A percentile compares a stretch with the other conserved stretches of the same genome.
These are phyloP conservation scores for Pseudomassariella vexata DNA, from an alignment of 2,329 filamentous ascomycete species.

Conservation along the genomic window DNA sequence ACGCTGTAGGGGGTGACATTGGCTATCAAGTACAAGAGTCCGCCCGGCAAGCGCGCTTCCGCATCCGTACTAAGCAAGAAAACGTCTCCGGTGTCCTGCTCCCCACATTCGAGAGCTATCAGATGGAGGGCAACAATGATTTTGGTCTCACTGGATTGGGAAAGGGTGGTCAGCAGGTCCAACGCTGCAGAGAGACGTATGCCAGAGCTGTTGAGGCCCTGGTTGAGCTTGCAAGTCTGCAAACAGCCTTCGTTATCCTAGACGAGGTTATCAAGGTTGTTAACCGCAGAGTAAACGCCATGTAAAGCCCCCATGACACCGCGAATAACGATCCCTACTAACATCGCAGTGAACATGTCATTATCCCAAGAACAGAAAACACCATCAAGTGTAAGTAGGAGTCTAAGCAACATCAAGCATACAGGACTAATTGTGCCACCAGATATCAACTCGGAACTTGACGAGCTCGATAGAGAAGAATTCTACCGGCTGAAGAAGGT, in stretches of 20 bases:
- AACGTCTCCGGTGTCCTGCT: conserved; percentile 97
- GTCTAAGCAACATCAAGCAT: no score
- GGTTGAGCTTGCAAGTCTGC: conserved; percentile 88
- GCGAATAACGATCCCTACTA: no score
- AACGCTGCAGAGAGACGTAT: conserved; percentile 92
- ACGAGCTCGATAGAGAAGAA: conserved; percentile 95
- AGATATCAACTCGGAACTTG: conserved; percentile 97
- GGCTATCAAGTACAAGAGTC: conserved; percentile 97
- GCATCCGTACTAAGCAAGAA: conserved; percentile 91
- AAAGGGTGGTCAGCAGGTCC: conserved; percentile 95
- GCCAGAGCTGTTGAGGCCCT: conserved; percentile 91
- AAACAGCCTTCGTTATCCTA: conserved; percentile 96
- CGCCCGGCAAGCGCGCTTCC: conserved; percentile 85
- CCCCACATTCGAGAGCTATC: conserved; percentile 87
- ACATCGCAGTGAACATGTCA: conserved; percentile 70
- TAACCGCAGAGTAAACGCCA: conserved; percentile 95
- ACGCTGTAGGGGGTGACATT: conserved; percentile 92
- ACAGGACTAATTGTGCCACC: conserved; percentile 11
- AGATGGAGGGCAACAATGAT: conserved; percentile 85
- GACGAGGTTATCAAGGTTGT: conserved; percentile 99
- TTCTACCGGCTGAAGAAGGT: conserved; percentile 98
- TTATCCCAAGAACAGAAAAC: conserved; percentile 96
- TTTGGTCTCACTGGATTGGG: conserved; percentile 94
- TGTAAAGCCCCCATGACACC: conserved; percentile 55
- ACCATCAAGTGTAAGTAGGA: conserved; percentile 91